phyloP scores from a whole-genome alignment of 2,329 filamentous ascomycete genomes.

The Epichloe amarillans region DNA sequence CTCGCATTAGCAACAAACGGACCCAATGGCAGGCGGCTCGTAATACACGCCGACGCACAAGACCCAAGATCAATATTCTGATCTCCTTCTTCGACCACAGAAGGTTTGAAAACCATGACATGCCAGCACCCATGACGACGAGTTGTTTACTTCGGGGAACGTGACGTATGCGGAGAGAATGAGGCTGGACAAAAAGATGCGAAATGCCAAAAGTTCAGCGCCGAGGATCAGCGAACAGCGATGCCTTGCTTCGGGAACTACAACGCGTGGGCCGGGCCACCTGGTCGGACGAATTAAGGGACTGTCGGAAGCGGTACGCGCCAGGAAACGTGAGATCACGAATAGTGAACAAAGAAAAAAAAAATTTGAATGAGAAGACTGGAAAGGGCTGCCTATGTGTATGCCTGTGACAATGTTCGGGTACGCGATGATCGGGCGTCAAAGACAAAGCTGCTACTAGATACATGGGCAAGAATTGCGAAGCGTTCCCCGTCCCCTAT shows the following conservation, averaged over 20 bases:
- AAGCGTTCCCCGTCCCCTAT: conserved; percentile 9
- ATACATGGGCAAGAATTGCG: conserved; percentile 1
- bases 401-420: neutral
- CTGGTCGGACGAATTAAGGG: neutral
- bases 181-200: neutral
- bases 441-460: neutral
- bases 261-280: conserved; percentile 4
- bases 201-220: neutral
- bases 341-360: neutral
- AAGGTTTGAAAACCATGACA: conserved; percentile 59
- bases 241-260: neutral
- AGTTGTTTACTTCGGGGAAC: neutral
- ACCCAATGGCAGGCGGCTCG: neutral
- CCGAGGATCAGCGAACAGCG: conserved; percentile 1
- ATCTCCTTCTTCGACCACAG: conserved; percentile 96
- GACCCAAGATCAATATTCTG: conserved; percentile 81
- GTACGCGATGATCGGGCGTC: neutral
- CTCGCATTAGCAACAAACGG: conserved; percentile 8
- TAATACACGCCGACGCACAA: conserved; percentile 47
- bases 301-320: neutral
- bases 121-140: conserved; percentile 46
- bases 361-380: neutral
- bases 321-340: neutral
- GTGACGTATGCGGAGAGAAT: neutral
- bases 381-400: neutral